These are phyloP conservation scores for Teunomyces tritomae DNA, from an alignment of 805 yeast genomes.

Conservation along the genomic window DNA sequence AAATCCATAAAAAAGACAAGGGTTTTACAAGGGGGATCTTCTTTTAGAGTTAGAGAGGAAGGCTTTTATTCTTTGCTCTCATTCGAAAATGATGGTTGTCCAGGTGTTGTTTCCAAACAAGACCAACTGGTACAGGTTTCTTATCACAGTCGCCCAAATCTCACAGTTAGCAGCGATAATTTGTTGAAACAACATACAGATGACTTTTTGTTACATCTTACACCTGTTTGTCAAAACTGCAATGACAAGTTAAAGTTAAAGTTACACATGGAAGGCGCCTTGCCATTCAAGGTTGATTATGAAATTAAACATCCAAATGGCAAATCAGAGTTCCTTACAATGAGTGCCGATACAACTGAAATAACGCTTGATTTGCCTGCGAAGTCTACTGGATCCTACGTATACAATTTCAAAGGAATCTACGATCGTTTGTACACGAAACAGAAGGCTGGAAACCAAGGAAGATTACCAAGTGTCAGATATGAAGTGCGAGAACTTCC, in stretches of 20 bases:
- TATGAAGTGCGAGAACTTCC: slow-evolving; percentile 64
- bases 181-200: slow-evolving; percentile 22
- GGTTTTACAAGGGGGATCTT: slow-evolving; percentile 10
- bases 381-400: slow-evolving; percentile 54
- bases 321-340: slow-evolving; percentile 29
- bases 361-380: slow-evolving; percentile 40
- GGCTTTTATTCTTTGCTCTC: slow-evolving; percentile 43
- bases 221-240: slow-evolving; percentile 33
- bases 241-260: slow-evolving; percentile 16
- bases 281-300: slow-evolving; percentile 71
- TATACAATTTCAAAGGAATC: slow-evolving; percentile 57
- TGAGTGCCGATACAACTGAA: slow-evolving; percentile 28
- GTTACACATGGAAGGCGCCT: slow-evolving; percentile 51
- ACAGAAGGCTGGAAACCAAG: slow-evolving; percentile 20
- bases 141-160: slow-evolving; percentile 24
- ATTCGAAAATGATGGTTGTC: slow-evolving; percentile 44
- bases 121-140: slow-evolving; percentile 19
- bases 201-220: slow-evolving; percentile 20
- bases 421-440: slow-evolving; percentile 62
- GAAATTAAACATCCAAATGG: slow-evolving; percentile 61
- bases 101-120: slow-evolving; percentile 32
- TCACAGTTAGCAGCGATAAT: slow-evolving; percentile 16
- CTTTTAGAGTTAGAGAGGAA: slow-evolving; percentile 33
- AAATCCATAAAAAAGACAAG: slow-evolving; percentile 14
- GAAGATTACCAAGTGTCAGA: slow-evolving; percentile 16